These are phyloP conservation scores for Petasospora rhodanensis DNA, from an alignment of 1,139 yeast species.

Conservation along the genomic window DNA sequence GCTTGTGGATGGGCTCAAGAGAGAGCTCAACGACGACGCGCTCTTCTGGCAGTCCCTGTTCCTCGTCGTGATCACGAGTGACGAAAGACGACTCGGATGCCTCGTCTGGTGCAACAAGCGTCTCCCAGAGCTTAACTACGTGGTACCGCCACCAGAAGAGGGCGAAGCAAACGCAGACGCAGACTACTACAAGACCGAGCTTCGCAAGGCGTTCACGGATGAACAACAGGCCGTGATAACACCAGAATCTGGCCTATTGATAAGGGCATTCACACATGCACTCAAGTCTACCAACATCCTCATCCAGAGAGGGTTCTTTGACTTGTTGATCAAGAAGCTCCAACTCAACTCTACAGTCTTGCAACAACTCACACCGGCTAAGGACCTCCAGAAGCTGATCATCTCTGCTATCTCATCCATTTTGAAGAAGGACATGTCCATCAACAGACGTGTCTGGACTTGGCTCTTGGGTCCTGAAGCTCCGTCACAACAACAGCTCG, in stretches of 20 bases:
- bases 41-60: conserved; percentile 87
- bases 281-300: conserved; percentile 58
- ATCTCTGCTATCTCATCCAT: conserved; percentile 65
- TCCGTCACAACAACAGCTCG: conserved; percentile 26
- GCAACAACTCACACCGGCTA: conserved; percentile 39
- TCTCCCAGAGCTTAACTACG: conserved; percentile 51
- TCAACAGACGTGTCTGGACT: conserved; percentile 87
- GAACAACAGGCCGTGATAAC: conserved; percentile 39
- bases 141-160: conserved; percentile 25
- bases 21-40: conserved; percentile 58
- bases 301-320: conserved; percentile 87
- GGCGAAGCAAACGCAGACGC: conserved; percentile 4
- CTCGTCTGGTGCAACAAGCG: conserved; percentile 67
- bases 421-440: conserved; percentile 82
- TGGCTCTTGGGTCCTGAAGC: conserved; percentile 77
- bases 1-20: conserved; percentile 56
- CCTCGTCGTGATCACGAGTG: conserved; percentile 67
- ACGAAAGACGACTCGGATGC: conserved; percentile 81
- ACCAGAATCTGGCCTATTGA: conserved; percentile 76
- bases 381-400: conserved; percentile 56
- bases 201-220: conserved; percentile 4
- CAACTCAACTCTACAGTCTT: conserved; percentile 61
- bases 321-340: conserved; percentile 62
- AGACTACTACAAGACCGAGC: conserved; percentile 13
- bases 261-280: conserved; percentile 70